Evolutionary conservation across 768 basidiomycete genomes (phyloP).

Genomic region (Crepidotus variabilis): DNA sequence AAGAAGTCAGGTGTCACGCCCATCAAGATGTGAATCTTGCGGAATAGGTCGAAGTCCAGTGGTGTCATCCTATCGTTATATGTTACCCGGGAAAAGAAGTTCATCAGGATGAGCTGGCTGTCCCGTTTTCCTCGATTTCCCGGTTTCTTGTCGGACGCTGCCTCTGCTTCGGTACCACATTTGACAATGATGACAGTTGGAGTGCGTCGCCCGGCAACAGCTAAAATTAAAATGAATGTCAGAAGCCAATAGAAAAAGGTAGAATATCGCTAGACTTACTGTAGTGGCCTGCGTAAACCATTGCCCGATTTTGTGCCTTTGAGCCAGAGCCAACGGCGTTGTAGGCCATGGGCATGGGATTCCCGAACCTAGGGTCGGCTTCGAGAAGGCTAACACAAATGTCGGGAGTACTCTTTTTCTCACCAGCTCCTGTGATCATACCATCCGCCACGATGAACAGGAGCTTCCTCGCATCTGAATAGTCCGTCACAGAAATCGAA

Average conservation of each 20-base stretch:
- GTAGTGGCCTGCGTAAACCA: conserved; percentile 99
- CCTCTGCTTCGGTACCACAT: conserved; percentile 89
- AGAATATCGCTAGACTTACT: conserved; percentile 49
- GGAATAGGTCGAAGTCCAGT: conserved; percentile 96
- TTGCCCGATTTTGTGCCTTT: conserved; percentile 90
- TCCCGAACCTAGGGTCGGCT: conserved; percentile 92
- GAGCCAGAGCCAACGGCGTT: conserved; percentile 84
- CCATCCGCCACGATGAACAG: conserved; percentile 95
- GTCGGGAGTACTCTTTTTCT: conserved; percentile 94
- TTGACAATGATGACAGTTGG: conserved; percentile 95
- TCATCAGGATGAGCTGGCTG: conserved; percentile 98
- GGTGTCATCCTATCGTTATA: conserved; percentile 99
- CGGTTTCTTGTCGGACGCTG: conserved; percentile 82
- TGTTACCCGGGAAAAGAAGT: conserved; percentile 98
- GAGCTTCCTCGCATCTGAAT: conserved; percentile 90
- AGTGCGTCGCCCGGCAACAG: conserved; percentile 84
- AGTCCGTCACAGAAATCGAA: conserved; percentile 86
- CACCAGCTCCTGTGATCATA: conserved; percentile 97
- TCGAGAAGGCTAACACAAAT: conserved; percentile 91
- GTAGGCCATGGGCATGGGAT: conserved; percentile 94
- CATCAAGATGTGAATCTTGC: conserved; percentile 94
- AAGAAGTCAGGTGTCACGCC: conserved; percentile 99
- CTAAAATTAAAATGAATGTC: conserved; percentile 29
- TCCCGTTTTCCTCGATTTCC: conserved; percentile 99
- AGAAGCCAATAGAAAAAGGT: not conserved